A percentile compares a stretch with the other conserved stretches of the same genome.
Conservation (phyloP, 345 rosid genomes). For the Dipteronia dyeriana region DNA sequence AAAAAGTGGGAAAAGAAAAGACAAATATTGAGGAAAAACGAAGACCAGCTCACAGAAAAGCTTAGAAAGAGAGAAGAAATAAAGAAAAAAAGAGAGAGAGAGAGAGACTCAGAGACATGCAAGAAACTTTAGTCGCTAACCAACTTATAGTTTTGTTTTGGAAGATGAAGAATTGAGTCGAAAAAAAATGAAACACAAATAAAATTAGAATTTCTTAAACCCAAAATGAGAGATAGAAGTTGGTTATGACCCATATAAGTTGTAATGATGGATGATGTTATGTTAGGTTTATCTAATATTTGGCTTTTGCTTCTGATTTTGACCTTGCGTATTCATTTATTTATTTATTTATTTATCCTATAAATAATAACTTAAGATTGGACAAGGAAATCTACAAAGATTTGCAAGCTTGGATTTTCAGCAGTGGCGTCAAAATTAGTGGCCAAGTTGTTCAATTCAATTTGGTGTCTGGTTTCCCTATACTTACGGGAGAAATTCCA, state of each 20-base stretch:
- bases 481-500: background rate
- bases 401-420: background rate
- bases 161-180: constrained; percentile 7
- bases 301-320: constrained; percentile 28
- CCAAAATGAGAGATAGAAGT: background rate
- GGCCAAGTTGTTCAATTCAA: background rate
- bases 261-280: constrained; percentile 10
- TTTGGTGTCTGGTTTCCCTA: too few species aligned
- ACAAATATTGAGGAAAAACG: background rate
- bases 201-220: too few species aligned
- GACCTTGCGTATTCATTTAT: constrained; percentile 1
- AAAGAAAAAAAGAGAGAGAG: background rate
- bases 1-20: background rate
- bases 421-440: background rate
- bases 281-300: constrained; percentile 34
- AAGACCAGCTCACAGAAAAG: background rate
- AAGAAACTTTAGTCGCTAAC: constrained; percentile 19
- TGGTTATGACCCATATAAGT: constrained; percentile 15
- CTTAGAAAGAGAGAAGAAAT: background rate
- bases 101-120: too few species aligned
- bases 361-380: background rate
- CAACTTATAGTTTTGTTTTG: constrained; percentile 22
- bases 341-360: background rate
- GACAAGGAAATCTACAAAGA: background rate
- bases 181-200: background rate